Base-by-base conservation (phyloP, 225 moss, liverwort and hornwort genomes). In the Straminergon stramineum region DNA sequence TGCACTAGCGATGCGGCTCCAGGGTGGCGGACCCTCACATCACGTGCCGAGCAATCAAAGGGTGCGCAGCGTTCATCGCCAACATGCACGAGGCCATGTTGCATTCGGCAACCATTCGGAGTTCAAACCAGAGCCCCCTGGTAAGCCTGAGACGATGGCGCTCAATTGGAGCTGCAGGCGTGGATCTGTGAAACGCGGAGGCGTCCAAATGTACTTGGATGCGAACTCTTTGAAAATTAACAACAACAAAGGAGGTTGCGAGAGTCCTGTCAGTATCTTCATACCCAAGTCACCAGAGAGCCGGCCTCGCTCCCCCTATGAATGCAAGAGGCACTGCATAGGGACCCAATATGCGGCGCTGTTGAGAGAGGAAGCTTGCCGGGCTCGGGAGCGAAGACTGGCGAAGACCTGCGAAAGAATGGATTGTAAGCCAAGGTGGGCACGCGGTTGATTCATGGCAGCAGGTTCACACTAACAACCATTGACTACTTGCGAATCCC, bases 321-420 rank as follows among this genome's bases (percentile, higher is more conserved):
- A 88, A 71, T 88, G 91, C 61, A 93, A 91, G 84, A 88, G 95
- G 55, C 92, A 91, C 81, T 97, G 97, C 86, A 91, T 87, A 71
- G 95, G 96, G 31, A 90, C 89, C 27, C 92, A 92, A 21, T 92
- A 90, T 63, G 92, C 87, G n/a, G 90, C 89, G 75, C 62, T 91
- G 67, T 84, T 92, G 87, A 89, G 84, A 70, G 92, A 92, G 68
- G 89, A 92, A 87, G 89, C 90, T 81, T 91, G 77, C 55, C 87
- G 17, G 81, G 74, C 89, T 43, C 84, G 89, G 62, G 88, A 89
- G 65, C 87, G 79, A 56, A 78, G 89, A 70, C 65, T 89, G n/a
- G 85, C 77, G 77, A 89, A 85, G 91, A 51, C 41, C 31, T 92
- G 82, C 77, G 87, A 76, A 35, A 81, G 55, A 53, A 75, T 37